These are phyloP conservation scores for Sugiyamaella neomexicana DNA, from an alignment of 1,139 yeast species.

Conservation along the genomic window DNA sequence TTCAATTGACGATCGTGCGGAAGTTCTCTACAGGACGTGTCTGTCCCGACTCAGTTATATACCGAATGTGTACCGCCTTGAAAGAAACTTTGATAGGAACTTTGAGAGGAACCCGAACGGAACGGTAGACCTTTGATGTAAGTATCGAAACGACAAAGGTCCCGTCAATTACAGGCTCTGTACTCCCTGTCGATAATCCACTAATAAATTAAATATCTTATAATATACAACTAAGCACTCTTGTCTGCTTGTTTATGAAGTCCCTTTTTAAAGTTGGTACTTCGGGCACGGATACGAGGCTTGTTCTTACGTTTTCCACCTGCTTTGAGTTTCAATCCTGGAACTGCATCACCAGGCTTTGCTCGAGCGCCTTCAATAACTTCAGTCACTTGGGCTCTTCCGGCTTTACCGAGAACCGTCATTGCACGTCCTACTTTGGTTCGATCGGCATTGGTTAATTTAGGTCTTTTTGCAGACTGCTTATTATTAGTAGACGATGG, in stretches of 20 bases:
- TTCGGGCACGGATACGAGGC: constrained; percentile 67
- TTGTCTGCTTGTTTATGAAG: background rate
- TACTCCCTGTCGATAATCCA: no score
- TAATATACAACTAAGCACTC: background rate
- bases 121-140: no score
- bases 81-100: no score
- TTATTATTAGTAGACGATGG: constrained; percentile 26
- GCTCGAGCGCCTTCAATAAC: constrained; percentile 82
- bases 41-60: no score
- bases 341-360: constrained; percentile 52
- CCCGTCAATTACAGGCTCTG: no score
- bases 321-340: constrained; percentile 14
- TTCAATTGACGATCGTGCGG: background rate
- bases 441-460: constrained; percentile 49
- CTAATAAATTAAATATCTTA: constrained; percentile 2
- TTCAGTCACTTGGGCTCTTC: constrained; percentile 61
- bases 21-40: no score
- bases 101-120: no score
- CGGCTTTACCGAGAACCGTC: constrained; percentile 74
- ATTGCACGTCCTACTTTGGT: constrained; percentile 80
- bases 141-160: no score
- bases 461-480: constrained; percentile 33
- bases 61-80: no score
- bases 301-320: constrained; percentile 46
- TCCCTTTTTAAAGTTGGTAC: constrained; percentile 53